Base-by-base conservation (phyloP, 2,329 filamentous ascomycete species). In the Pochonia chlamydosporia region DNA sequence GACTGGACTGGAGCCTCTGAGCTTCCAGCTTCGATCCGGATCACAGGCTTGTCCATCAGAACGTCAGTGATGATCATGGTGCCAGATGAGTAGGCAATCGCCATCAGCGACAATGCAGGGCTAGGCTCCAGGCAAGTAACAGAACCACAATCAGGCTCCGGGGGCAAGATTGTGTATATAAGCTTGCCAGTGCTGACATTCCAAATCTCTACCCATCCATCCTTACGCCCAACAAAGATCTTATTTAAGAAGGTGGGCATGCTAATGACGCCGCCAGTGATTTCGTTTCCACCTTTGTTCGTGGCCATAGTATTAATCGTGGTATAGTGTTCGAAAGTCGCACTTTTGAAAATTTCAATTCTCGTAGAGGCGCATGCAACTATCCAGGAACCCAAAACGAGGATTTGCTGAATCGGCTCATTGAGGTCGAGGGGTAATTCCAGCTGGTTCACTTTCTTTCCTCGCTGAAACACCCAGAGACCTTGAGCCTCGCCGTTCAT, bases 181-280 rank as follows among this genome's bases (percentile, higher is more conserved):
- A 96, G 75, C 65, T 95, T 96, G 41, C 81, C 91, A 3, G 89
- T 96, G 62, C 87, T 95, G 51, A 99, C 74, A 62, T 99, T 99
- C 92, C 93, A 99, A 43, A 99, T 95, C 62, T 99, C 93, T 8
- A 96, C 84, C 65, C 84, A 86, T 6, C 93, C 93, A 63, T 99
- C 90, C 53, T 79, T 80, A 58, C 89, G 84, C 9, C 89, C 95
- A 3, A 89, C 87, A 54, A 97, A 89, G 39, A 99, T 80, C 68
- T 99, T 99, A 74, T 99, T 99, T 51, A 99, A 69, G 65, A 90
- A 95, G 0, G 93, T 97, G 1, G 92, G 91, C 85, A 97, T 89
- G 59, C 81, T 95, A 62, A 83, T 86, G 56, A 96, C 78, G 43
- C 85, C 82, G 21, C 87, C 87, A 0, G 87, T 89, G 48, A 96